phyloP scores from a whole-genome alignment of 2,329 filamentous ascomycete genomes.

The Capronia epimyces region DNA sequence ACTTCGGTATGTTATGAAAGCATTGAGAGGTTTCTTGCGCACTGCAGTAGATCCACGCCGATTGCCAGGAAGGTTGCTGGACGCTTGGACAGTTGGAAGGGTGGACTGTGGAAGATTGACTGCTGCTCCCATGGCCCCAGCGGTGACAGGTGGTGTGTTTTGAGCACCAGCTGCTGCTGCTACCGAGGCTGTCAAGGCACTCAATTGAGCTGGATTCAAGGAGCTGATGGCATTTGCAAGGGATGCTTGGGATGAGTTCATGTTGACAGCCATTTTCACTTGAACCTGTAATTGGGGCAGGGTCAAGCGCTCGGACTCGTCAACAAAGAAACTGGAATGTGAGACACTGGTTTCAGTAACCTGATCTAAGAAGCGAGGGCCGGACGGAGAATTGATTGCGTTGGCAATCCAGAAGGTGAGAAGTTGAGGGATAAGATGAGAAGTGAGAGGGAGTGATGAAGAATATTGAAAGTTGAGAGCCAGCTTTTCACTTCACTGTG shows the following conservation, averaged over 20 bases:
- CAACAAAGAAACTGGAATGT: constrained; percentile 13
- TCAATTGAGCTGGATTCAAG: constrained; percentile 10
- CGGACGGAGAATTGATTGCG: too few relatives aligned
- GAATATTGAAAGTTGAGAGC: not conserved
- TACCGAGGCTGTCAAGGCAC: not conserved
- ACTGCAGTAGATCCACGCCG: not conserved
- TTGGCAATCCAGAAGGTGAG: too few relatives aligned
- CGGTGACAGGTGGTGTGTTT: not conserved
- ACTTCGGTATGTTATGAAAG: constrained; percentile 39
- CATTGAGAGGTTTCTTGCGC: constrained; percentile 33
- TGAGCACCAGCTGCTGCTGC: not conserved
- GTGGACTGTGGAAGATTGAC: not conserved
- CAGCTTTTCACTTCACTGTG: not conserved
- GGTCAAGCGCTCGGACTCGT: constrained; percentile 3
- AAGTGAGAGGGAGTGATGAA: not conserved
- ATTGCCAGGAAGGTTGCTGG: not conserved
- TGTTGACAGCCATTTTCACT: constrained; percentile 2
- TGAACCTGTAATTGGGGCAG: not conserved
- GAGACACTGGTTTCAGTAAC: not conserved
- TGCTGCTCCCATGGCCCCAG: not conserved
- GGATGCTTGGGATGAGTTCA: not conserved
- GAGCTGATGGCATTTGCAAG: constrained; percentile 1
- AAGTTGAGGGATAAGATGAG: not conserved
- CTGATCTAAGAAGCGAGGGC: not conserved
- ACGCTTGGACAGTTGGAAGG: not conserved